Evolutionary conservation across 768 basidiomycete species (phyloP), one percentile per base, ranked within the genome.

Genomic region (Kwoniella botswanensis): DNA sequence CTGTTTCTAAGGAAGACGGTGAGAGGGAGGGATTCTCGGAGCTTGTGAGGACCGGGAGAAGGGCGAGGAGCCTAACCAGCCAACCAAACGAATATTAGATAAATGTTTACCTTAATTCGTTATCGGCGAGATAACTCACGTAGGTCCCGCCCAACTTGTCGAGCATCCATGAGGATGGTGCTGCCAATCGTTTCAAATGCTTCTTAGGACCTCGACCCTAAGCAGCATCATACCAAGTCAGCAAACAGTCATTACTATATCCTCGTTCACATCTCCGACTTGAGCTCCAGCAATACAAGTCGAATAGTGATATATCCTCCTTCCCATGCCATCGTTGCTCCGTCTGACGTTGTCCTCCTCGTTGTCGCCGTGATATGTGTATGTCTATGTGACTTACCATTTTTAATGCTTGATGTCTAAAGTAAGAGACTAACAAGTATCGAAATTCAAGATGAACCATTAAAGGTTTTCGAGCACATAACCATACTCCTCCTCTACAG

Each of bases 151-250:
- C 83, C 92, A 99, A 86, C 88, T 99, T 99, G 88, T 98, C 94
- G 74, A 99, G 89, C 95, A 99, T 98, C 97, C 97, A 99, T 87
- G 93, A 92, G 58, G 94, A 96, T 74, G 97, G 97, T 72, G 97
- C 97, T 77, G 91, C 90, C 71, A 98, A 89, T 83, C 96, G 92
- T 89, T 98, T 98, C 87, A 98, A 89, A 85, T 98, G 95, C 87
- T 97, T 97, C 91, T 93, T 97, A 75, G 95, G 95, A 90, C 95
- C 95, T 85, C 95, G 91, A 83, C 89, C 94, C 95, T 97, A 65
- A 24, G 2, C 9, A 24, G 60, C 29, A 29, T 61, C 17, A 44
- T 21, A 58, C 15, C 24, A 58, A 43, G 65, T 73, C 29, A 69
- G 67, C 62, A 17, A 21, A 58, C 22, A 50, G n/a, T 67, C 26